Percentiles rank a stretch among this genome's conserved stretches.
Conservation (phyloP, 352 stramenopile genomes). For the Stramenopiles sp. region DNA sequence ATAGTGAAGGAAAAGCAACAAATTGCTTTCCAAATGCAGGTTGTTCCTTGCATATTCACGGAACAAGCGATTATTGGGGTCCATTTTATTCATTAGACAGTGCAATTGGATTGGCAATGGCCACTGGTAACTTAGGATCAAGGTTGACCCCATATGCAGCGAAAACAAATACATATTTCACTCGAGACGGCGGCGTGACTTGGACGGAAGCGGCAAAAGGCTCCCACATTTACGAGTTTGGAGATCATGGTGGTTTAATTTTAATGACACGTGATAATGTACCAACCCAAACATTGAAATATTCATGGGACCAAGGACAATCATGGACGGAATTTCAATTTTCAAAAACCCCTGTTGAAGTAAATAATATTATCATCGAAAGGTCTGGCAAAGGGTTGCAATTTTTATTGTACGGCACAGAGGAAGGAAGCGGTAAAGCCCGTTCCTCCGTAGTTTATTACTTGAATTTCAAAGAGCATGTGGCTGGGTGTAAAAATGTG, state of each 20-base stretch:
- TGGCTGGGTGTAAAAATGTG: conserved; percentile 9
- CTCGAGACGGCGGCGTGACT: conserved; percentile 13
- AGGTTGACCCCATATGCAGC: neutral
- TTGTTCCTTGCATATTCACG: conserved; percentile 17
- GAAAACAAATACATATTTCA: conserved; percentile 15
- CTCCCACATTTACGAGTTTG: conserved; percentile 21
- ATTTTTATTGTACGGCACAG: conserved; percentile 15
- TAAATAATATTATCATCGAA: conserved; percentile 22
- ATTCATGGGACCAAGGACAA: conserved; percentile 16
- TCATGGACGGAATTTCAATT: conserved; percentile 15
- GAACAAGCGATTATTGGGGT: neutral
- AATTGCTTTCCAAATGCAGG: neutral
- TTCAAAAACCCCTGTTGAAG: conserved; percentile 10
- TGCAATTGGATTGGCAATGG: conserved; percentile 15
- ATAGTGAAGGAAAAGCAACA: conserved; percentile 12
- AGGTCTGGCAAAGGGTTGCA: conserved; percentile 1
- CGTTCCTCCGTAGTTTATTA: conserved; percentile 11
- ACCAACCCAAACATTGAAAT: conserved; percentile 4
- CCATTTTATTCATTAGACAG: conserved; percentile 14
- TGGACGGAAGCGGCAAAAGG: conserved; percentile 15
- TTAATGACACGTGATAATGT: conserved; percentile 16
- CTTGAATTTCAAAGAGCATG: conserved; percentile 16
- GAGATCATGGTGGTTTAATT: conserved; percentile 17
- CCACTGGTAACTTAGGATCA: conserved; percentile 14
- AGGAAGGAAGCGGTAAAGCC: neutral